Conservation (phyloP, 371 early-diverging fungal species). For the Mortierella sp. region DNA sequence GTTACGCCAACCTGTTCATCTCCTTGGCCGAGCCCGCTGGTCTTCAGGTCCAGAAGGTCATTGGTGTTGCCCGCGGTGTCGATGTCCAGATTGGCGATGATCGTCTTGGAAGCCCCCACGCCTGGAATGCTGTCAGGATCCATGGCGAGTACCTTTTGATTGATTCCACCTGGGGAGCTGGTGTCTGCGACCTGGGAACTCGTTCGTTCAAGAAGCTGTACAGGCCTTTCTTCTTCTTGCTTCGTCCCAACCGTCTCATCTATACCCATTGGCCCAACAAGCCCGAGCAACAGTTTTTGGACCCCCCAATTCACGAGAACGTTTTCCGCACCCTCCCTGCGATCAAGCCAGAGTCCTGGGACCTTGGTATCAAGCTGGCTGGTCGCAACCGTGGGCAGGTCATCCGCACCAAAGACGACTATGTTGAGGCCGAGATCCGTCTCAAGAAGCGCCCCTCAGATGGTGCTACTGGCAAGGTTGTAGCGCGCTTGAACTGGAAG, state of each 20-base stretch:
- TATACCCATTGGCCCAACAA: constrained; percentile 63
- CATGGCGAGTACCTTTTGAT: constrained; percentile 62
- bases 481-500: constrained; percentile 52
- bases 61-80: constrained; percentile 62
- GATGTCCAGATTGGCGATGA: constrained; percentile 54
- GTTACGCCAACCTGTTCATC: constrained; percentile 61
- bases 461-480: constrained; percentile 54
- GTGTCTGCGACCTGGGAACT: constrained; percentile 42
- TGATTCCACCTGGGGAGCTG: constrained; percentile 68
- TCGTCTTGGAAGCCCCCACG: constrained; percentile 56
- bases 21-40: constrained; percentile 59
- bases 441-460: constrained; percentile 52
- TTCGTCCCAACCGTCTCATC: constrained; percentile 59
- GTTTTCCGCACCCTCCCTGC: constrained; percentile 56
- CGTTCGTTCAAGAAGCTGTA: constrained; percentile 55
- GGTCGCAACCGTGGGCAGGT: constrained; percentile 45
- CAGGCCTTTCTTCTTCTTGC: constrained; percentile 63
- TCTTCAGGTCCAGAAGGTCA: constrained; percentile 52
- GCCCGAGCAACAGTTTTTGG: constrained; percentile 59
- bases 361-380: constrained; percentile 45
- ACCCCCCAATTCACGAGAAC: constrained; percentile 52
- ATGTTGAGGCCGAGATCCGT: constrained; percentile 44
- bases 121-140: constrained; percentile 63
- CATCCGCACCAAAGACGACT: constrained; percentile 42
- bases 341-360: constrained; percentile 56